These are phyloP conservation scores for Hanseniaspora sp. DNA, from an alignment of 1,139 yeast species.

Conservation along the genomic window DNA sequence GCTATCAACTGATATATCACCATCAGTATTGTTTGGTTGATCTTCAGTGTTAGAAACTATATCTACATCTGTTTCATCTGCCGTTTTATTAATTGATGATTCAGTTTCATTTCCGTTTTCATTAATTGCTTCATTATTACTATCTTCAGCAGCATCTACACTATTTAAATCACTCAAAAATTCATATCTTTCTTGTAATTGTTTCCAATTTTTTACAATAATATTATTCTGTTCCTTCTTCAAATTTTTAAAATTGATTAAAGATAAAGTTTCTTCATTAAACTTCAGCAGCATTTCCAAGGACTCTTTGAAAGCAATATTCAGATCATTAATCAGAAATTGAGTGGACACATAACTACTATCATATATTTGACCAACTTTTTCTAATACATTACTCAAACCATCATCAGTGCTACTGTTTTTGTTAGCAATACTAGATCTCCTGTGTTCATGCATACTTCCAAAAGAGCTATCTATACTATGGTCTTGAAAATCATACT, in stretches of 20 bases:
- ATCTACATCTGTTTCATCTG: not conserved
- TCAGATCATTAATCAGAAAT: slow-evolving; percentile 52
- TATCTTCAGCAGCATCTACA: slow-evolving; percentile 29
- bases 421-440: not conserved
- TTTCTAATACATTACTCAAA: slow-evolving; percentile 39
- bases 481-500: slow-evolving; percentile 34
- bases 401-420: not conserved
- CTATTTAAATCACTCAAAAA: slow-evolving; percentile 25
- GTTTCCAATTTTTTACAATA: slow-evolving; percentile 28
- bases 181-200: slow-evolving; percentile 26
- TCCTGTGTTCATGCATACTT: slow-evolving; percentile 1
- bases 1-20: not conserved
- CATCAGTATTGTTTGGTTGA: not conserved
- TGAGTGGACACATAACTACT: slow-evolving; percentile 65
- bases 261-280: slow-evolving; percentile 54
- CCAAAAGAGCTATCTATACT: slow-evolving; percentile 7
- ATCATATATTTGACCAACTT: slow-evolving; percentile 78
- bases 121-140: slow-evolving; percentile 27
- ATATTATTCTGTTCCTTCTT: slow-evolving; percentile 60
- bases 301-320: slow-evolving; percentile 69
- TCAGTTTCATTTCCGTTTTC: slow-evolving; percentile 21
- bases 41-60: not conserved
- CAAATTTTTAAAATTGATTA: slow-evolving; percentile 57
- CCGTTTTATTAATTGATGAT: not conserved
- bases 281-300: slow-evolving; percentile 74